Evolutionary conservation across 139 green algal genomes (phyloP).

Genomic region (Coccomyxa sp.): DNA sequence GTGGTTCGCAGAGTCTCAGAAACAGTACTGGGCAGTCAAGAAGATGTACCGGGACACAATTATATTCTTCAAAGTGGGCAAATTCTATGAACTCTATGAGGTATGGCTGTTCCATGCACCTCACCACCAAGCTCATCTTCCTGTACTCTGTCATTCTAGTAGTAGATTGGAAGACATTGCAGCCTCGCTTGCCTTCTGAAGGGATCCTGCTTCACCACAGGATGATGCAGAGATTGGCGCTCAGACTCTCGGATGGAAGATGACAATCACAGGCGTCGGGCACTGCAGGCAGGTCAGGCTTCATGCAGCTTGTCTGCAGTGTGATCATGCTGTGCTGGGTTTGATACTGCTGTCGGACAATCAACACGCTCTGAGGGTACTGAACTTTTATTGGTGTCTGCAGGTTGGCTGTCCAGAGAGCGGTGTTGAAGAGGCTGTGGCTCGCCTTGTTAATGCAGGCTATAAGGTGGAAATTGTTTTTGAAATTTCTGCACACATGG

Average conservation of each 20-base stretch:
- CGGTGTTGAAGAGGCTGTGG: constrained; percentile 42
- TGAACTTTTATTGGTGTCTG: background rate
- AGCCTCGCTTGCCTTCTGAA: no score
- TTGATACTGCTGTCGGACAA: background rate
- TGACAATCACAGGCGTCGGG: constrained; percentile 44
- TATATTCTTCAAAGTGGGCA: constrained; percentile 5
- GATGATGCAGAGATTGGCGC: constrained; percentile 34
- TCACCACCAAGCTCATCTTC: no score
- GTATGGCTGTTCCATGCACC: background rate
- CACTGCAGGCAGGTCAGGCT: constrained; percentile 42
- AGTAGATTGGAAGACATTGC: no score
- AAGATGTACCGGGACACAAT: background rate
- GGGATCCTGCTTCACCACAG: background rate
- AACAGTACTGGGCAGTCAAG: constrained; percentile 18
- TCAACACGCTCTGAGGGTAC: background rate
- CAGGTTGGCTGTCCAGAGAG: constrained; percentile 48
- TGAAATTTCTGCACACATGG: background rate
- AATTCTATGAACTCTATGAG: constrained; percentile 42
- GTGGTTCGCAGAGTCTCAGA: constrained; percentile 21
- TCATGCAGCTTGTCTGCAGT: background rate
- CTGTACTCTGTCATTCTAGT: no score
- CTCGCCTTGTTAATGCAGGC: constrained; percentile 27
- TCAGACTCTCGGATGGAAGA: constrained; percentile 32
- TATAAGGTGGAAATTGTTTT: constrained; percentile 21
- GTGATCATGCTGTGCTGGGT: background rate